phyloP scores from a whole-genome alignment of 176 grass and related monocot genomes.

The Oryza officinalis region DNA sequence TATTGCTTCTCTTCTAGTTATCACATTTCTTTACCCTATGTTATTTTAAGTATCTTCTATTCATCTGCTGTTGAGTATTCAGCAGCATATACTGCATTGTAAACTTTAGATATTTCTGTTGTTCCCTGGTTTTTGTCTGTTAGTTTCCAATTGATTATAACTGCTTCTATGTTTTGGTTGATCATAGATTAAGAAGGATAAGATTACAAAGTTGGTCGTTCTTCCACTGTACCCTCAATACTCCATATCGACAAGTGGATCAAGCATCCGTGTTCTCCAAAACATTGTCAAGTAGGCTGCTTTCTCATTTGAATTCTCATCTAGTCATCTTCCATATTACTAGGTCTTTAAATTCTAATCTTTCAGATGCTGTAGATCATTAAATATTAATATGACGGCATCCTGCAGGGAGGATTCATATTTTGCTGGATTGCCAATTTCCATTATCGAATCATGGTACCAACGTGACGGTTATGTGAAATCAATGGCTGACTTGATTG shows the following conservation, averaged over 20 bases:
- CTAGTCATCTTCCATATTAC: neutral
- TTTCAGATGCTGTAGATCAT: neutral
- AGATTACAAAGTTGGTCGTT: slow-evolving; percentile 84
- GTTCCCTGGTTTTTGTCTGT: neutral
- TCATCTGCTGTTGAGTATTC: neutral
- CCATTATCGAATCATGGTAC: slow-evolving; percentile 94
- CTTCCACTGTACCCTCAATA: slow-evolving; percentile 97
- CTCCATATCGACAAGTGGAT: slow-evolving; percentile 97
- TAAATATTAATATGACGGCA: slow-evolving; percentile 6
- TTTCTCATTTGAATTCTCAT: slow-evolving; percentile 9
- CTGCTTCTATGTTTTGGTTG: slow-evolving; percentile 24
- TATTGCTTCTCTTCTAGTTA: neutral
- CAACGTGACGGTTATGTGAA: slow-evolving; percentile 92
- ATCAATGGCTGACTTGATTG: slow-evolving; percentile 91
- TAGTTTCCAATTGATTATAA: slow-evolving; percentile 25
- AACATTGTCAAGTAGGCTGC: slow-evolving; percentile 62
- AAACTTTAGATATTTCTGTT: neutral
- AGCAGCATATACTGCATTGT: neutral
- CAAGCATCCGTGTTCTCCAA: slow-evolving; percentile 88
- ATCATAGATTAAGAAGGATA: slow-evolving; percentile 93
- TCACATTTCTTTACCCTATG: neutral
- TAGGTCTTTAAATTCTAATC: neutral
- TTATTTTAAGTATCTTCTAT: neutral
- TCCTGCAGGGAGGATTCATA: slow-evolving; percentile 81
- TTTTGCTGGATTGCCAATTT: slow-evolving; percentile 84